Percentiles rank a stretch among this genome's conserved stretches.
Conservation (phyloP, 1,284 basidiomycete genomes). For the Takashimella koratensis region DNA sequence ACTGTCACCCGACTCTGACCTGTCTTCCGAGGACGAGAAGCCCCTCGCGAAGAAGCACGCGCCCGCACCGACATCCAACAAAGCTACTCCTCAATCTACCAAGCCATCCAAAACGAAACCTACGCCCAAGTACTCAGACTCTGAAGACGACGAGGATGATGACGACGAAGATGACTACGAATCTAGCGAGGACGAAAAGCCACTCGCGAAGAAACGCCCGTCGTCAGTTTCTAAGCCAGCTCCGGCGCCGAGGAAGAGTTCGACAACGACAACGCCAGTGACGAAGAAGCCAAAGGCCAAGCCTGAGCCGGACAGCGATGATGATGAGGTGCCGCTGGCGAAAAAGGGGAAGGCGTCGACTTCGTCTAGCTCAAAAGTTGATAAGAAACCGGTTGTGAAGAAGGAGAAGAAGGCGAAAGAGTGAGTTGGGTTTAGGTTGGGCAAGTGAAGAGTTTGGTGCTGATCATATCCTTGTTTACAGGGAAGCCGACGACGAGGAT, state of each 20-base stretch:
- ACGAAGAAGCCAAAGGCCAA: slow-evolving; percentile 47
- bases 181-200: slow-evolving; percentile 15
- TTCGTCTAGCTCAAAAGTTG: slow-evolving; percentile 16
- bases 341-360: slow-evolving; percentile 52
- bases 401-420: slow-evolving; percentile 57
- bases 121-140: slow-evolving; percentile 16
- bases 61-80: slow-evolving; percentile 52
- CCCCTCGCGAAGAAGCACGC: slow-evolving; percentile 59
- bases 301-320: slow-evolving; percentile 55
- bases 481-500: slow-evolving; percentile 39
- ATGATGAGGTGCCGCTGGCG: slow-evolving; percentile 46
- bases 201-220: slow-evolving; percentile 10
- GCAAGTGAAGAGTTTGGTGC: background rate
- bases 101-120: slow-evolving; percentile 42
- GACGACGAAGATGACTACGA: background rate
- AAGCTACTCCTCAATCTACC: slow-evolving; percentile 3
- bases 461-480: background rate
- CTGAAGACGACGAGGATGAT: background rate
- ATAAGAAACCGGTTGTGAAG: slow-evolving; percentile 49
- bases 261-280: slow-evolving; percentile 11
- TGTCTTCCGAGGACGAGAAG: slow-evolving; percentile 57
- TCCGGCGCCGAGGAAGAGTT: slow-evolving; percentile 17
- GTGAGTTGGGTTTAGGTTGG: slow-evolving; percentile 21
- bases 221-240: slow-evolving; percentile 11
- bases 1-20: slow-evolving; percentile 6